Percentiles rank a stretch among this genome's conserved stretches.
Conservation (phyloP, 2,329 filamentous ascomycete species). For the Orbilia javanica region DNA sequence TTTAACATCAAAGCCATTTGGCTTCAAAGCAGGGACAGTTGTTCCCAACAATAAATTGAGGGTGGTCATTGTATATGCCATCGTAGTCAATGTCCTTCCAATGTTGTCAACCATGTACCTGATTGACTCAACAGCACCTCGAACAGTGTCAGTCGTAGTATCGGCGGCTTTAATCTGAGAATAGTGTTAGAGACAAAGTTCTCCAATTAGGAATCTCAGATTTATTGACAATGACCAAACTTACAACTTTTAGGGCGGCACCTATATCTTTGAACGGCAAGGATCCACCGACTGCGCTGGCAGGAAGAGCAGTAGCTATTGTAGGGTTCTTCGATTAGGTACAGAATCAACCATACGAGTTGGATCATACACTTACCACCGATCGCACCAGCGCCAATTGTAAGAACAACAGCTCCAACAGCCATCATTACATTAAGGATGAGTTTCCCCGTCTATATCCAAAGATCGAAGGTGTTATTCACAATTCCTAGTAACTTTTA, state of each 20-base stretch:
- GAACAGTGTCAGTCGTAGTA: conserved; percentile 21
- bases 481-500: too few relatives aligned
- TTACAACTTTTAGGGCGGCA: conserved; percentile 25
- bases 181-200: background rate
- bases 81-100: conserved; percentile 20
- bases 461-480: background rate
- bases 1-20: conserved; percentile 38
- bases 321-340: background rate
- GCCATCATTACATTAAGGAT: conserved; percentile 37
- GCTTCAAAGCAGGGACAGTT: conserved; percentile 38
- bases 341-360: background rate
- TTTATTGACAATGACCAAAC: background rate
- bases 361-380: conserved; percentile 19
- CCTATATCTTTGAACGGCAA: conserved; percentile 31
- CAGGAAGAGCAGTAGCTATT: conserved; percentile 40
- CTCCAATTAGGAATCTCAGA: background rate
- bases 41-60: conserved; percentile 34
- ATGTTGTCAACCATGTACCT: conserved; percentile 46
- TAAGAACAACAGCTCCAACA: conserved; percentile 39
- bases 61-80: conserved; percentile 37
- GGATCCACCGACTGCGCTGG: conserved; percentile 28
- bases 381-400: conserved; percentile 35
- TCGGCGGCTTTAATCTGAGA: conserved; percentile 14
- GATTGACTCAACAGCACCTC: conserved; percentile 37
- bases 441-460: conserved; percentile 34